These are phyloP conservation scores for Lepiota venenata DNA, from an alignment of 768 basidiomycete genomes.

Conservation along the genomic window DNA sequence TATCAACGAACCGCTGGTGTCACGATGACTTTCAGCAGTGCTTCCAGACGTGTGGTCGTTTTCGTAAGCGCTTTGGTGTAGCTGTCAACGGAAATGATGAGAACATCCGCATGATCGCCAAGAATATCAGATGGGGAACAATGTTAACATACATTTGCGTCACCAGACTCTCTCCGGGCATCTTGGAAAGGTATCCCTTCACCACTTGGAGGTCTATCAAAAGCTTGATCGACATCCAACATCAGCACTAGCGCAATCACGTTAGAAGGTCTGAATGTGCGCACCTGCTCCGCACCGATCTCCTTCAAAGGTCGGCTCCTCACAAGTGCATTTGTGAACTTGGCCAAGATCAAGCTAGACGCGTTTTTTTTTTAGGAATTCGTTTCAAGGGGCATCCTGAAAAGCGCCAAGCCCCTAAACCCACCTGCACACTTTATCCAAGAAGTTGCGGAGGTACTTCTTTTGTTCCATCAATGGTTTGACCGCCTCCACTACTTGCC, in stretches of 20 bases:
- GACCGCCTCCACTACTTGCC: conserved; percentile 73
- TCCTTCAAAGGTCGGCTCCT: conserved; percentile 89
- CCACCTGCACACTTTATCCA: conserved; percentile 92
- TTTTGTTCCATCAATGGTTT: conserved; percentile 88
- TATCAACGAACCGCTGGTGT: conserved; percentile 73
- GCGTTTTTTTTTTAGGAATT: conserved; percentile 36
- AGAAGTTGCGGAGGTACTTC: conserved; percentile 89
- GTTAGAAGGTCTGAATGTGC: background rate
- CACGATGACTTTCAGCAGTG: conserved; percentile 91
- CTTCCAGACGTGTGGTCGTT: conserved; percentile 79
- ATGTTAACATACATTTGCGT: conserved; percentile 43
- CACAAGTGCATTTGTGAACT: conserved; percentile 88
- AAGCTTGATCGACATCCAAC: conserved; percentile 27
- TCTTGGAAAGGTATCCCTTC: conserved; percentile 76
- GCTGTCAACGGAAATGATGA: conserved; percentile 33
- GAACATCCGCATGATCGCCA: conserved; percentile 3
- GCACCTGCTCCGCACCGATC: conserved; percentile 92
- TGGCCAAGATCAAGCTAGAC: conserved; percentile 58
- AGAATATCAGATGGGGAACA: background rate
- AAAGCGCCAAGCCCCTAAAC: background rate
- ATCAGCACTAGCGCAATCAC: background rate
- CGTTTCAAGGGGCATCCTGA: background rate
- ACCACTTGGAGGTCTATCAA: conserved; percentile 88
- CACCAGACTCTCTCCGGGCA: conserved; percentile 70
- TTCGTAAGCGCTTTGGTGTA: conserved; percentile 83